phyloP scores from a whole-genome alignment of 2,329 filamentous ascomycete species.

The Helotiales sp. region DNA sequence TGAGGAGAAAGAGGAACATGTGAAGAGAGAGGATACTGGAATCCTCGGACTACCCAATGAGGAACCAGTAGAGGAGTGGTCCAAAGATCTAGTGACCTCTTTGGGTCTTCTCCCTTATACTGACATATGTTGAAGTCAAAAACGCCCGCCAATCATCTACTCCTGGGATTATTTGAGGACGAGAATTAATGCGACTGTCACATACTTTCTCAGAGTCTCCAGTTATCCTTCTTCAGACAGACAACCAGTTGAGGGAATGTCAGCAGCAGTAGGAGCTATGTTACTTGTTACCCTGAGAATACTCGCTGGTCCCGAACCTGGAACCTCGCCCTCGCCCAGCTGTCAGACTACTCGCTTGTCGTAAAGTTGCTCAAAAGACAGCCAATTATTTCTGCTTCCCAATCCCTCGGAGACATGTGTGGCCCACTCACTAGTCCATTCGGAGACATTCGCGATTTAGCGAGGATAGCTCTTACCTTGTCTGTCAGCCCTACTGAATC shows the following conservation, averaged over 20 bases:
- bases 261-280: too few species aligned
- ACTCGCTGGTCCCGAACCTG: too few species aligned
- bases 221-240: neutral
- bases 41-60: too few species aligned
- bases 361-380: neutral
- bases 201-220: neutral
- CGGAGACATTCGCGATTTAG: neutral
- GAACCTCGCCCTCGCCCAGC: neutral
- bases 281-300: too few species aligned
- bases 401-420: neutral
- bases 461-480: neutral
- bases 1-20: neutral
- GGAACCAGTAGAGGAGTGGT: neutral
- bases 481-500: neutral
- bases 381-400: neutral
- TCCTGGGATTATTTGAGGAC: too few species aligned
- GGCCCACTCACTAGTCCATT: slow-evolving; percentile 38
- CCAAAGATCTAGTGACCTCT: neutral
- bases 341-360: neutral
- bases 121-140: too few species aligned
- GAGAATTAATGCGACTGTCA: too few species aligned
- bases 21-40: neutral
- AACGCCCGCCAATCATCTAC: too few species aligned
- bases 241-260: too few species aligned
- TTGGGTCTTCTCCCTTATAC: neutral